These are phyloP conservation scores for Oryza meridionalis DNA, from an alignment of 176 grass and related monocot species.

Conservation along the genomic window DNA sequence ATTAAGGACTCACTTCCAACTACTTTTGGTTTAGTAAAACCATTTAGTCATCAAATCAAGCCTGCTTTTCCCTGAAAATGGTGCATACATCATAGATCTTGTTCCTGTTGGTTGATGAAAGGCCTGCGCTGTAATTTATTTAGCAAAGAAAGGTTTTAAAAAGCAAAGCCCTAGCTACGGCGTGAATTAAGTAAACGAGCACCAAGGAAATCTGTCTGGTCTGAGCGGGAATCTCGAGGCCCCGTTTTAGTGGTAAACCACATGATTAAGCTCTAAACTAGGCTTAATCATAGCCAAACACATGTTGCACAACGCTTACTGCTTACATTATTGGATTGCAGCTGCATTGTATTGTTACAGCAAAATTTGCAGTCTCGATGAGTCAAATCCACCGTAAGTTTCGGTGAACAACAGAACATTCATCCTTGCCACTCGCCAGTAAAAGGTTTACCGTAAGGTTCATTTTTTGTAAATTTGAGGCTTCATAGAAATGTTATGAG, in stretches of 20 bases:
- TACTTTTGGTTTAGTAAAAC: neutral
- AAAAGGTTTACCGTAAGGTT: too few species aligned
- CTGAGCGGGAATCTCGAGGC: conserved; percentile 30
- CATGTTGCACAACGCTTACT: neutral
- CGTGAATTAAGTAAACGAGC: neutral
- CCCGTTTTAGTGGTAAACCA: conserved; percentile 20
- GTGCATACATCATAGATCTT: too few species aligned
- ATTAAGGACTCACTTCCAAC: neutral
- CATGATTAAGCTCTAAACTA: neutral
- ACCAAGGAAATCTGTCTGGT: conserved; percentile 35
- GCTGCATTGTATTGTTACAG: neutral
- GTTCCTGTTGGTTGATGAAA: too few species aligned
- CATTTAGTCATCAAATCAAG: too few species aligned
- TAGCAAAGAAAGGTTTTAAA: neutral
- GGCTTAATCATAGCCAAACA: neutral
- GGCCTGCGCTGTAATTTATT: too few species aligned
- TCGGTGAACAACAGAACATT: neutral
- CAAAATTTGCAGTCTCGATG: neutral
- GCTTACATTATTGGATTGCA: neutral
- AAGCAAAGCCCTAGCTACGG: neutral
- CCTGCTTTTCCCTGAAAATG: too few species aligned
- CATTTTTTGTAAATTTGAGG: neutral
- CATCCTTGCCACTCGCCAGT: neutral
- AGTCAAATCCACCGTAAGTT: neutral
- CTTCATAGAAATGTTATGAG: neutral